Percentiles rank a stretch among this genome's conserved stretches.
Evolutionary conservation across 2,329 filamentous ascomycete genomes (phyloP).

Genomic region (Blumeria hordei): DNA sequence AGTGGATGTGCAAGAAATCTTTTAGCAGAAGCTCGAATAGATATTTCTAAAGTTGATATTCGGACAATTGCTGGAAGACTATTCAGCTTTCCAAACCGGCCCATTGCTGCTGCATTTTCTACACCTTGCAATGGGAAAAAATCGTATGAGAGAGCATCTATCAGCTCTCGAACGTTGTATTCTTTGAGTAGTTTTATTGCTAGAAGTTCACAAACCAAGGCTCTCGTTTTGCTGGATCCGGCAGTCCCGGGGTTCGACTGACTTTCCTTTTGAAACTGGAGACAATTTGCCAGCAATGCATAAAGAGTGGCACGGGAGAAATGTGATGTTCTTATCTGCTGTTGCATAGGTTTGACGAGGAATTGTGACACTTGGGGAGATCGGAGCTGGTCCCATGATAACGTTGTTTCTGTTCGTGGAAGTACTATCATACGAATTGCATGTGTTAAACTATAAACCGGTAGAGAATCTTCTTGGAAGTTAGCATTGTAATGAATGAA

Average conservation of each 20-base stretch:
- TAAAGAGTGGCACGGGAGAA: slow-evolving; percentile 74
- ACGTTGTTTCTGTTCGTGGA: slow-evolving; percentile 67
- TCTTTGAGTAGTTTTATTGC: slow-evolving; percentile 79
- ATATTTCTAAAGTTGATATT: slow-evolving; percentile 77
- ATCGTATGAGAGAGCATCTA: slow-evolving; percentile 85
- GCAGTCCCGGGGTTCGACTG: slow-evolving; percentile 63
- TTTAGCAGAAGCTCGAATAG: slow-evolving; percentile 80
- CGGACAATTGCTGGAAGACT: slow-evolving; percentile 37
- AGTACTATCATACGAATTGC: slow-evolving; percentile 67
- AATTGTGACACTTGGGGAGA: slow-evolving; percentile 95
- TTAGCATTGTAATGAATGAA: slow-evolving; percentile 8
- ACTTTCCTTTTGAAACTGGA: slow-evolving; percentile 79
- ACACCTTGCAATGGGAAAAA: slow-evolving; percentile 71
- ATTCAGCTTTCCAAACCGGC: slow-evolving; percentile 15
- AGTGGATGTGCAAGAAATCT: slow-evolving; percentile 77
- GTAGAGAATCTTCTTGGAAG: slow-evolving; percentile 41
- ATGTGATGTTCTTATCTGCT: slow-evolving; percentile 61
- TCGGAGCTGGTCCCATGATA: slow-evolving; percentile 84
- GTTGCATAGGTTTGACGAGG: slow-evolving; percentile 81
- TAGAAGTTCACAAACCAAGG: slow-evolving; percentile 72
- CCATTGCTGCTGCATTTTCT: slow-evolving; percentile 11
- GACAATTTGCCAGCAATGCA: slow-evolving; percentile 74
- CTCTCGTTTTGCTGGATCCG: slow-evolving; percentile 61
- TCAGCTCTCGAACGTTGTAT: slow-evolving; percentile 69
- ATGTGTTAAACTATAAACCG: slow-evolving; percentile 77